A percentile compares a stretch with the other conserved stretches of the same genome.
Evolutionary conservation across 2,329 filamentous ascomycete genomes (phyloP).

Genomic region (Penicillium italicum): DNA sequence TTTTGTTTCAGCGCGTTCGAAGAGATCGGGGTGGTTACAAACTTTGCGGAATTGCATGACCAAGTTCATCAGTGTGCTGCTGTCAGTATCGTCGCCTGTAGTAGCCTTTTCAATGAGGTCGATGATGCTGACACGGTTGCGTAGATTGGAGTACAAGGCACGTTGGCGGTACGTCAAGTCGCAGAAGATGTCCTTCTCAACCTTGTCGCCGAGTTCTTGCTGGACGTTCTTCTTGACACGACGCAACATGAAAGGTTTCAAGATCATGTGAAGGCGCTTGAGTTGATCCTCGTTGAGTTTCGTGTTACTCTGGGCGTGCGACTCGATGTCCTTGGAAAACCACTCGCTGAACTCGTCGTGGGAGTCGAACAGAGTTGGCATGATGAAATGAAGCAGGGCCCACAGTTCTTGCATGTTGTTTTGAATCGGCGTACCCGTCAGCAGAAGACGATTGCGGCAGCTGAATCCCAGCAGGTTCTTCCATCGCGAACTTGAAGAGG

Average conservation of each 20-base stretch:
- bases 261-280: constrained; percentile 94
- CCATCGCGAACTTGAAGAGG: constrained; percentile 92
- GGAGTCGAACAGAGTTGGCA: constrained; percentile 89
- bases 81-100: constrained; percentile 89
- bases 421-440: constrained; percentile 96
- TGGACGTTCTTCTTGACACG: constrained; percentile 99
- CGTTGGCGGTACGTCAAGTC: constrained; percentile 94
- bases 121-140: constrained; percentile 98
- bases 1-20: constrained; percentile 87
- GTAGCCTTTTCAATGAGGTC: constrained; percentile 97
- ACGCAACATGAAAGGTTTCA: constrained; percentile 98
- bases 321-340: constrained; percentile 71
- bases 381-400: constrained; percentile 97
- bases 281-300: constrained; percentile 98
- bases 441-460: constrained; percentile 85
- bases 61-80: constrained; percentile 94
- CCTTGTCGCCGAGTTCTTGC: constrained; percentile 98
- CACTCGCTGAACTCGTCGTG: constrained; percentile 53
- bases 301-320: constrained; percentile 97
- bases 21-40: constrained; percentile 96
- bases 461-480: constrained; percentile 92
- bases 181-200: constrained; percentile 93
- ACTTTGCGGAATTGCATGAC: constrained; percentile 99
- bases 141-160: constrained; percentile 84
- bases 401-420: constrained; percentile 99